Conservation (phyloP, 768 basidiomycete species). For the Tricholomella constricta region DNA sequence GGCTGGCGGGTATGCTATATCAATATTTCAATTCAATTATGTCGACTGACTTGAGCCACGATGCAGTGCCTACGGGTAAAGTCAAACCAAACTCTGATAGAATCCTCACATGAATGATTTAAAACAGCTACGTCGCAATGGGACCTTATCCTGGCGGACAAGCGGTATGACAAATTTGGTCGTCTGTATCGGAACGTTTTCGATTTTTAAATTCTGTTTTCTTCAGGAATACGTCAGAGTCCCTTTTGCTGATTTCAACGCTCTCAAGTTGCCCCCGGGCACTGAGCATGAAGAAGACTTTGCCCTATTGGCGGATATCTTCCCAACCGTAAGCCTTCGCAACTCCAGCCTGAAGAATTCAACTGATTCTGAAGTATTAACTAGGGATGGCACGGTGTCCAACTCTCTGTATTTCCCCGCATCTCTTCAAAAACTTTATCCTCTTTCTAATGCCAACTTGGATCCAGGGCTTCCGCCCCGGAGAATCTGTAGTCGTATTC, state of each 20-base stretch:
- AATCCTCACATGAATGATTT: not conserved
- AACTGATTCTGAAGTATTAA: not conserved
- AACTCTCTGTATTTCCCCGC: conserved; percentile 47
- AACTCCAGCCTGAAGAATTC: not conserved
- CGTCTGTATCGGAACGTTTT: not conserved
- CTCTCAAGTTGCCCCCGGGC: conserved; percentile 51
- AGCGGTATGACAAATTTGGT: conserved; percentile 33
- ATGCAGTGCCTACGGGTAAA: conserved; percentile 48
- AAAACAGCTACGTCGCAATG: conserved; percentile 56
- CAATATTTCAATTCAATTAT: not conserved
- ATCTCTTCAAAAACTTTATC: too few species aligned
- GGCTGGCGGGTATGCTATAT: conserved; percentile 46
- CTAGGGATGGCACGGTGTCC: conserved; percentile 55
- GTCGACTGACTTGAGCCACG: not conserved
- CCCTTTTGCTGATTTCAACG: conserved; percentile 60
- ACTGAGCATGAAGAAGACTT: conserved; percentile 59
- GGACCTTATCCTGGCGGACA: conserved; percentile 57
- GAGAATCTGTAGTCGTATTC: conserved; percentile 55
- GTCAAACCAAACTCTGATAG: not conserved
- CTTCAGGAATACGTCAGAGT: conserved; percentile 55
- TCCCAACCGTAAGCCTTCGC: conserved; percentile 46
- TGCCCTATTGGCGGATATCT: conserved; percentile 54
- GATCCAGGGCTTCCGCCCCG: conserved; percentile 52
- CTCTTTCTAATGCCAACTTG: too few species aligned
- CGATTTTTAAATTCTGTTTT: not conserved